Base-by-base conservation (phyloP, 1,139 yeast genomes). In the Geotrichum macrosporum region DNA sequence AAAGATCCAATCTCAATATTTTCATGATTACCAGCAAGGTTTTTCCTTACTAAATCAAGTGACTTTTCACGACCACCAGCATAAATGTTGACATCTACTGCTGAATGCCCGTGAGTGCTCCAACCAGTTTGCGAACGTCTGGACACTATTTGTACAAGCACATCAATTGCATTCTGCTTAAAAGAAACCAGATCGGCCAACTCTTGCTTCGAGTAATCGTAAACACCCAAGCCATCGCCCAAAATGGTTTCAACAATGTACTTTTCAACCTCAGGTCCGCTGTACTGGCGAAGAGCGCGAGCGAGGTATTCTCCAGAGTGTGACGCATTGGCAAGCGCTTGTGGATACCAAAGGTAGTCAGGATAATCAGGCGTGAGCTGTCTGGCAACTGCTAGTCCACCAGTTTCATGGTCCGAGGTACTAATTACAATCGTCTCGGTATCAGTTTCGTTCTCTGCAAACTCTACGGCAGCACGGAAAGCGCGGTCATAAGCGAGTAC, bases 371-470 rank as follows among this genome's bases (percentile, higher is more conserved):
- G 66, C 6, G 79, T 63, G 20, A 83, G 67, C 68, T 87, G 95
- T 67, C 86, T 36, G 77, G 94, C 86, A 41, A 84, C 74, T 22
- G 78, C 78, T 56, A 87, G 71, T 2, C 95, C 96, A 53, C 96
- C 96, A 35, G 95, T 87, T 63, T 87, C 96, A 66, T 87, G 96
- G 63, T 87, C 95, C 21, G 92, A 81, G 2, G 95, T 85, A 21
- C 88, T 77, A 38, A 87, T 69, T 32, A 85, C 75, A 41, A 83
- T 72, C 0, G 95, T 86, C 53, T 85, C 94, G 15, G 75, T 77
- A 41, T 81, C 83, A 3, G 81, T 62, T 5, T 71, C n/a, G n/a
- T n/a, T 58, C 52, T 81, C 76, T 33, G 83, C 84, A 62, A 77
- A 85, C 36, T 83, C 77, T 44, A 76, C 62, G 2, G 81, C 94